Conservation (phyloP, 352 stramenopile species). For the Globisporangium yorkense region DNA sequence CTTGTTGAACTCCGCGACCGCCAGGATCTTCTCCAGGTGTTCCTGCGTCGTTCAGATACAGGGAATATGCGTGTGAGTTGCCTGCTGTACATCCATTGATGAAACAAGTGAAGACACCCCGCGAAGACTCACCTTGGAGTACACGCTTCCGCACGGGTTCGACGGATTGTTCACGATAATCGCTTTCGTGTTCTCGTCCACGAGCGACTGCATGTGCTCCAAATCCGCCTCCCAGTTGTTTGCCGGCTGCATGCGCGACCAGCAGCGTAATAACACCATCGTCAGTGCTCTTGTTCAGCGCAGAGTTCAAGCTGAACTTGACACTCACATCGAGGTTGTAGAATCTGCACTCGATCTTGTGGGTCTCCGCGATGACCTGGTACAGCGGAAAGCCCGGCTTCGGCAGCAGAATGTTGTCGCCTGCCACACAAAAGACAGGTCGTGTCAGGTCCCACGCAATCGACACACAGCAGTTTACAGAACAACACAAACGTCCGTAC, state of each 20-base stretch:
- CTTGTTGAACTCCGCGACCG: conserved; percentile 74
- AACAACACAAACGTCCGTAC: not conserved
- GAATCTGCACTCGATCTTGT: conserved; percentile 89
- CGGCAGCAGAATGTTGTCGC: conserved; percentile 91
- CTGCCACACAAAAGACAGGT: not conserved
- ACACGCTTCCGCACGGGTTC: conserved; percentile 94
- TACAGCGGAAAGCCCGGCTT: conserved; percentile 94
- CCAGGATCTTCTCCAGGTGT: conserved; percentile 71
- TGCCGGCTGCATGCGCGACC: conserved; percentile 39
- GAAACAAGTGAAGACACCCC: not conserved
- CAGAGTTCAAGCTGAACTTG: not conserved
- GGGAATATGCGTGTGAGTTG: not conserved
- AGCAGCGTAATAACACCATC: not conserved
- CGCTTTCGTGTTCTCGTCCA: conserved; percentile 82
- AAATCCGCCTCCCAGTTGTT: conserved; percentile 92
- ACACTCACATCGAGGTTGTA: conserved; percentile 79
- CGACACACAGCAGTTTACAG: no score
- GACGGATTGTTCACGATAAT: conserved; percentile 96
- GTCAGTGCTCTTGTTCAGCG: not conserved
- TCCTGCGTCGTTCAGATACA: conserved; percentile 19
- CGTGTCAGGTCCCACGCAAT: not conserved
- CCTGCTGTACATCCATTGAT: not conserved
- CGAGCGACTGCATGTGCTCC: conserved; percentile 84
- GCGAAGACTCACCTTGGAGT: conserved; percentile 55
- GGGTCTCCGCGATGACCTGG: conserved; percentile 90